Evolutionary conservation across 2,329 filamentous ascomycete genomes (phyloP).

Genomic region (Aspergillus vadensis): DNA sequence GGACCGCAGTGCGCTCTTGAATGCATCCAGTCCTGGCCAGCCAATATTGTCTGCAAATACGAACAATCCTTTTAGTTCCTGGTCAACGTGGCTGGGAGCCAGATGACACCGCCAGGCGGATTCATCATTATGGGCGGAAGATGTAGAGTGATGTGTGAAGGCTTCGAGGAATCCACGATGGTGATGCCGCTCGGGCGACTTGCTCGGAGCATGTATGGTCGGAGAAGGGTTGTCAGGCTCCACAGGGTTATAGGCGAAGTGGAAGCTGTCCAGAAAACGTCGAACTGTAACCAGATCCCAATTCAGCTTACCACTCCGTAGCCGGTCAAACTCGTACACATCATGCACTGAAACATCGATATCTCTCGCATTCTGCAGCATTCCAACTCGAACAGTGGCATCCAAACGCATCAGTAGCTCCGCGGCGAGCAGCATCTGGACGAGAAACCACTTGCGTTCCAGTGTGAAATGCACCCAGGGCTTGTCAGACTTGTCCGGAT

Average conservation of each 20-base stretch:
- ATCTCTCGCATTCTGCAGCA: slow-evolving; percentile 44
- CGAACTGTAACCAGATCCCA: slow-evolving; percentile 59
- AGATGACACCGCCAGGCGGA: slow-evolving; percentile 41
- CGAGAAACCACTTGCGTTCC: slow-evolving; percentile 56
- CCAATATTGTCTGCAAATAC: slow-evolving; percentile 53
- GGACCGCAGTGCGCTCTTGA: slow-evolving; percentile 41
- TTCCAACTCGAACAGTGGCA: slow-evolving; percentile 45
- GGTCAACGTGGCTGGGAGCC: slow-evolving; percentile 37
- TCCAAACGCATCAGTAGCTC: slow-evolving; percentile 59
- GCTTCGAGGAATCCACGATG: slow-evolving; percentile 29
- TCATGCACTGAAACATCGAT: slow-evolving; percentile 47
- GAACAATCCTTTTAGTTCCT: slow-evolving; percentile 54
- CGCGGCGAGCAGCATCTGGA: slow-evolving; percentile 57
- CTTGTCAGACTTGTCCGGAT: slow-evolving; percentile 19
- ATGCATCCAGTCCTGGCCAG: slow-evolving; percentile 50
- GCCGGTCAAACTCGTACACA: slow-evolving; percentile 47
- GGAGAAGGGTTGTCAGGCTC: slow-evolving; percentile 12
- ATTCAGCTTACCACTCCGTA: slow-evolving; percentile 55
- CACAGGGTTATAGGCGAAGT: slow-evolving; percentile 33
- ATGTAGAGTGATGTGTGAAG: slow-evolving; percentile 25
- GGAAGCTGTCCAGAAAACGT: slow-evolving; percentile 56
- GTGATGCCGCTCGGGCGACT: slow-evolving; percentile 15
- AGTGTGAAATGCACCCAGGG: slow-evolving; percentile 31
- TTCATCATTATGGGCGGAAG: slow-evolving; percentile 17
- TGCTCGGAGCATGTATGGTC: background rate